Evolutionary conservation across 2,329 filamentous ascomycete species (phyloP), one percentile per base, ranked within the genome.

Genomic region (Fusarium nodosum): DNA sequence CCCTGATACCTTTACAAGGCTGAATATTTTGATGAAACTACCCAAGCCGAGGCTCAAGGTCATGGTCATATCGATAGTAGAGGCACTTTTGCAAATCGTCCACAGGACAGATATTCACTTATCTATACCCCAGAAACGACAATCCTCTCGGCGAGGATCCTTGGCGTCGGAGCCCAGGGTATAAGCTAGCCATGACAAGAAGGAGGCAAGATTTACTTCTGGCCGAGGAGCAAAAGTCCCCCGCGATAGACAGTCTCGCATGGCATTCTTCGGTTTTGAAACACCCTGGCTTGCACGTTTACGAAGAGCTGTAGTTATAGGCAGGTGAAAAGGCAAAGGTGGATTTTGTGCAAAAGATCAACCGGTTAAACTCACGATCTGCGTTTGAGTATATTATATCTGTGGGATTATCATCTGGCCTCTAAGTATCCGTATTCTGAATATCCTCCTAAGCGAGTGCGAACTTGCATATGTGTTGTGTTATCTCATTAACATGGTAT

Each of bases 121-220:
- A 60, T 54, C 60, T 66, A 45, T 47, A 60, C 48, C 38, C 47
- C 28, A 15, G 28, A 26, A 51, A 46, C 22, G 30, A 42, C 34
- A 24, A 34, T 33, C 31, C 15, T 54, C 26, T 66, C 30, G 12
- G 28, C 11, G 33, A 22, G 24, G 34, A 41, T 50, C 28, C 63
- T 66, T 46, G 62, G 48, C 62, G 54, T 41, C 42, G 24, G 33
- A 34, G 46, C 38, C 41, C 61, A 38, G 62, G 47, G 41, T 56
- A 20, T 39, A 55, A 52, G 60, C 62, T 65, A 65, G 62, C 60
- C 62, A 44, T 18, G 55, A 65, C 42, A 36, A 65, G 62, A 65
- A 65, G 62, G 62, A 65, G 61, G 20, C 36, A 60, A 65, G 61
- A 48, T 13, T 54, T 41, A 18, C 34, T 22, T 65, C 22, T 48